Evolutionary conservation across 345 rosid species (phyloP), one percentile per base, ranked within the genome.

Genomic region (Arabidopsis arenosa): DNA sequence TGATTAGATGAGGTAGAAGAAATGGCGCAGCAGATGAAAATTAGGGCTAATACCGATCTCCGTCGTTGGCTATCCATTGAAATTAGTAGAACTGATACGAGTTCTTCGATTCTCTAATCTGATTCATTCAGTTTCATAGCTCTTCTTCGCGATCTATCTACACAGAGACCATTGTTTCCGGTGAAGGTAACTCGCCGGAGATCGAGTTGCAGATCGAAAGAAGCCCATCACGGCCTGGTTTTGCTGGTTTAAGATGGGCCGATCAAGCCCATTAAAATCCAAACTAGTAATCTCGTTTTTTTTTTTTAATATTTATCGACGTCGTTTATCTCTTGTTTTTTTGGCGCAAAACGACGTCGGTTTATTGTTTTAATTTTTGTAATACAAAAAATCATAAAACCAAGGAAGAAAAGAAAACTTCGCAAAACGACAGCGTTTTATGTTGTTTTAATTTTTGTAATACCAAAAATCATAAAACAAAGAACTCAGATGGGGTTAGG

Each of bases 161-260:
- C 33, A 62, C 35, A 21, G 43, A 36, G 48, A 59, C 8, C 39
- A 55, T 44, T 23, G 49, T 62, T 40, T 40, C 67, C 79, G 79
- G 53, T 58, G 67, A 75, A 61, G 36, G 23, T 58, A 10, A 3
- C 26, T 67, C 67, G 78, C 73, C 73, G 79, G 79, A 14, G 66
- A 56, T 47, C 4, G 59, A 49, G 69, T 49, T n/a, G 52, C 33
- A 44, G 52, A n/a, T 36, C 39, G 17, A 28, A 30, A 7, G 1
- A 62, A 47, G 76, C 76, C 76, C 63, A 30, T 30, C 9, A 28
- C 10, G 41, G 47, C 64, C 70, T 21, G 3, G 28, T 54, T 52
- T 73, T 10, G 43, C 59, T 47, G 36, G 9, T 74, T 58, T 1
- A 0, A 12, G 2, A 47, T 75, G 78, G 74, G 79, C 68, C 61